phyloP scores from a whole-genome alignment of 139 green algal species.

The Gonium pectorale region DNA sequence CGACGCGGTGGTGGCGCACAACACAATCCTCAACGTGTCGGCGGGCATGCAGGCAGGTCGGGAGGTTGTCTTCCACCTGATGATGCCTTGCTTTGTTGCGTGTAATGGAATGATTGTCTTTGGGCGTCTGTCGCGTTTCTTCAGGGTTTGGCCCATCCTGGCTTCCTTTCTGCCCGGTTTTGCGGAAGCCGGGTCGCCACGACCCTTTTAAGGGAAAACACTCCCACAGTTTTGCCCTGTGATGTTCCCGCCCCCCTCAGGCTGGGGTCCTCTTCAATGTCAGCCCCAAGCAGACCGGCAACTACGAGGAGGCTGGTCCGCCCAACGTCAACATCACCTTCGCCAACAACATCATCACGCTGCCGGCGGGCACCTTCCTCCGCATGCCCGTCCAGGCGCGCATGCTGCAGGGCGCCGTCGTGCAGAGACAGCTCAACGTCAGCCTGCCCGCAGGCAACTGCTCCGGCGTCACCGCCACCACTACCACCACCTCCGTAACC shows the following conservation, averaged over 20 bases:
- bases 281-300: constrained; percentile 29
- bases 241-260: too few relatives aligned
- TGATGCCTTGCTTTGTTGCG: neutral
- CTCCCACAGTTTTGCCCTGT: neutral
- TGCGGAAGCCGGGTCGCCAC: too few relatives aligned
- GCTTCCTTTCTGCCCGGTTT: neutral
- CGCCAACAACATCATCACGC: constrained; percentile 37
- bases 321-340: constrained; percentile 52
- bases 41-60: constrained; percentile 33
- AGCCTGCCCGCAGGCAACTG: neutral
- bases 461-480: neutral
- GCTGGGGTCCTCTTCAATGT: constrained; percentile 37
- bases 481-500: neutral
- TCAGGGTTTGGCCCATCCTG: neutral
- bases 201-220: neutral
- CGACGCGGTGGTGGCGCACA: constrained; percentile 28
- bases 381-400: constrained; percentile 25
- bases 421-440: constrained; percentile 3
- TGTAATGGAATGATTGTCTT: neutral
- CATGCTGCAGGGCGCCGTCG: constrained; percentile 26
- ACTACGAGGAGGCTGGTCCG: neutral
- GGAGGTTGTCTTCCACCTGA: too few relatives aligned
- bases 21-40: constrained; percentile 36
- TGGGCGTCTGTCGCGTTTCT: neutral
- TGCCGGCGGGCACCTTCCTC: neutral